A percentile compares a stretch with the other conserved stretches of the same genome.
Conservation (phyloP, 768 basidiomycete genomes). For the Leccinum subgranulosum region DNA sequence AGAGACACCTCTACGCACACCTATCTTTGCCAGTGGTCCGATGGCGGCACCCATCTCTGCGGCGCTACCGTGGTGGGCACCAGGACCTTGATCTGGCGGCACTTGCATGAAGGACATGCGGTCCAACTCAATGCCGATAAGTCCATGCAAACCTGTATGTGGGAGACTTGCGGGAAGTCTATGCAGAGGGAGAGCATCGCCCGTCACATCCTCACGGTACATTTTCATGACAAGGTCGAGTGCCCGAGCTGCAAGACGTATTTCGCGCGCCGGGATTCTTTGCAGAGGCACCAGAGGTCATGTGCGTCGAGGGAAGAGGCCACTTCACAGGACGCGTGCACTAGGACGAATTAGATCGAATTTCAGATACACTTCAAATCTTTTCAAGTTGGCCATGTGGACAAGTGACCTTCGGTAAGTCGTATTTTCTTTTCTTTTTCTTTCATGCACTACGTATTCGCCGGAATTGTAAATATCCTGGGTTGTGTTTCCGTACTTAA, state of each 20-base stretch:
- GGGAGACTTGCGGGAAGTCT: constrained; percentile 13
- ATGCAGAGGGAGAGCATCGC: constrained; percentile 27
- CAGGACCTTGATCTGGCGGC: constrained; percentile 12
- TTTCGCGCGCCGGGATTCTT: constrained; percentile 26
- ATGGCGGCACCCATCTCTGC: not conserved
- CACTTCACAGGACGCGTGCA: not conserved
- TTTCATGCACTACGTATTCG: too few species aligned
- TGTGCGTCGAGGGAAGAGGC: constrained; percentile 5
- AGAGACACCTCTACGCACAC: not conserved
- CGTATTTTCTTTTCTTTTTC: not conserved
- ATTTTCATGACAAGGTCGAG: constrained; percentile 17
- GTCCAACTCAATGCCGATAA: constrained; percentile 9
- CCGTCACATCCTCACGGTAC: constrained; percentile 25
- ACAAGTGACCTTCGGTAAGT: too few species aligned
- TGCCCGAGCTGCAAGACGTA: constrained; percentile 15
- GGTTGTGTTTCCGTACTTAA: too few species aligned
- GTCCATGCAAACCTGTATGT: constrained; percentile 8
- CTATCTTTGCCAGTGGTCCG: constrained; percentile 14
- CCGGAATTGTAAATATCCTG: too few species aligned
- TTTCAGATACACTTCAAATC: too few species aligned
- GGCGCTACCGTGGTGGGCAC: not conserved
- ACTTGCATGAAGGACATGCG: constrained; percentile 11
- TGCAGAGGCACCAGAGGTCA: constrained; percentile 21
- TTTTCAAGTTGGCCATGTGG: too few species aligned
- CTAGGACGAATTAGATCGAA: too few species aligned